phyloP scores from a whole-genome alignment of 2,329 filamentous ascomycete genomes.

The Penicillium freii region DNA sequence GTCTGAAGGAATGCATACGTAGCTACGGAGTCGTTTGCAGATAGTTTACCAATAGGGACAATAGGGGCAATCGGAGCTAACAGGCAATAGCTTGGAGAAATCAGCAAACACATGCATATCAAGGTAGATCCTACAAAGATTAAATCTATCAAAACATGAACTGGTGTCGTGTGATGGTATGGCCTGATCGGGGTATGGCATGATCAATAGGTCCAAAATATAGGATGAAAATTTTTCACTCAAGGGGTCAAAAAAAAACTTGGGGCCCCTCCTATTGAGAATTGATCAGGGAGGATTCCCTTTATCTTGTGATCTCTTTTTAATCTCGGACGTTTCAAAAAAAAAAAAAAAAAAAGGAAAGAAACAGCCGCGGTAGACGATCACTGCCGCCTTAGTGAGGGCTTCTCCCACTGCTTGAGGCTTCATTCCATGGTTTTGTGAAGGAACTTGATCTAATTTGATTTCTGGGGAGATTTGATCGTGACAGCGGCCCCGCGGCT shows the following conservation, averaged over 20 bases:
- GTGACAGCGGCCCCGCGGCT: background rate
- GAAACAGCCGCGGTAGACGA: constrained; percentile 19
- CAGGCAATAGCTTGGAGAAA: background rate
- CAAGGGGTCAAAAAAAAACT: background rate
- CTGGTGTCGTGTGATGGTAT: constrained; percentile 16
- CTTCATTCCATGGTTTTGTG: constrained; percentile 4
- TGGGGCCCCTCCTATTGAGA: background rate
- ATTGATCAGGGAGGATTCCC: background rate
- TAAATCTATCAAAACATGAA: background rate
- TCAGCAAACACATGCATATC: constrained; percentile 7
- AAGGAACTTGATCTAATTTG: constrained; percentile 13
- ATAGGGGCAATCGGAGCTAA: constrained; percentile 1
- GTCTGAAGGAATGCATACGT: background rate
- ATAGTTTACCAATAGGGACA: background rate
- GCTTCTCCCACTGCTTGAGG: too few relatives aligned
- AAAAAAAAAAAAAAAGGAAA: constrained; percentile 1
- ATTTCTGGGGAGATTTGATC: constrained; percentile 11
- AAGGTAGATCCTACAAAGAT: background rate
- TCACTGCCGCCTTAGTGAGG: constrained; percentile 12
- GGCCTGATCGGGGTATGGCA: constrained; percentile 19
- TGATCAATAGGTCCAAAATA: constrained; percentile 8
- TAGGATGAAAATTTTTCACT: background rate
- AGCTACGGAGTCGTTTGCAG: background rate
- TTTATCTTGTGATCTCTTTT: background rate
- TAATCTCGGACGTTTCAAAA: constrained; percentile 15